Conservation (phyloP, 139 green algal species). For the Trebouxia sp. region DNA sequence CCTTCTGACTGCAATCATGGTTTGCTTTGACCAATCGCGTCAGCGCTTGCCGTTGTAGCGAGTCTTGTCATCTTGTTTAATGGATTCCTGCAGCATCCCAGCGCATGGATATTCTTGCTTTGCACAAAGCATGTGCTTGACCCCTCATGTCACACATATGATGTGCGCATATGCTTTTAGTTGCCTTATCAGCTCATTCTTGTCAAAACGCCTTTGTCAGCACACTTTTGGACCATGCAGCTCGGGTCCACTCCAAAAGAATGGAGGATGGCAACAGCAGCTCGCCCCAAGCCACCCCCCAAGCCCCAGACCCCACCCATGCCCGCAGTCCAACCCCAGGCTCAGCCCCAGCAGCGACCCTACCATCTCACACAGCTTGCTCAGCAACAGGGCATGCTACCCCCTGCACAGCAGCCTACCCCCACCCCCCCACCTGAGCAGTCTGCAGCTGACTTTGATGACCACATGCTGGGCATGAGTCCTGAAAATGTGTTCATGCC, state of each 20-base stretch:
- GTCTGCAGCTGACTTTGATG: slow-evolving; percentile 13
- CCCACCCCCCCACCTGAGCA: neutral
- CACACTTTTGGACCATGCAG: neutral
- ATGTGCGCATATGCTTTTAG: no score
- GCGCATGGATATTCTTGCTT: no score
- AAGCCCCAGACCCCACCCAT: neutral
- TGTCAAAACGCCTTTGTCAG: neutral
- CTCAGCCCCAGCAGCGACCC: neutral
- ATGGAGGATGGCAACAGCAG: slow-evolving; percentile 1
- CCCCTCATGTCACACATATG: no score
- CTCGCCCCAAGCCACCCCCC: neutral
- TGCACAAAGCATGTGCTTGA: no score
- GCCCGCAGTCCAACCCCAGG: neutral
- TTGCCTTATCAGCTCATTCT: no score
- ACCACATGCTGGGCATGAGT: slow-evolving; percentile 23
- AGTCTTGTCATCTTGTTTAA: no score
- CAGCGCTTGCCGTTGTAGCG: no score
- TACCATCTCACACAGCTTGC: slow-evolving; percentile 12
- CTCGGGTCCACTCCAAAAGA: neutral
- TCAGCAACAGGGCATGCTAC: slow-evolving; percentile 21
- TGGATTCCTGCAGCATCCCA: no score
- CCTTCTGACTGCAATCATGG: no score
- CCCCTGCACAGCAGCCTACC: slow-evolving; percentile 10
- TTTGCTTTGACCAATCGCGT: no score
- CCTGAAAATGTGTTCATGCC: slow-evolving; percentile 25